A percentile compares a stretch with the other conserved stretches of the same genome.
phyloP scores from a whole-genome alignment of 768 basidiomycete genomes.

The Pleurotus cornucopiae region DNA sequence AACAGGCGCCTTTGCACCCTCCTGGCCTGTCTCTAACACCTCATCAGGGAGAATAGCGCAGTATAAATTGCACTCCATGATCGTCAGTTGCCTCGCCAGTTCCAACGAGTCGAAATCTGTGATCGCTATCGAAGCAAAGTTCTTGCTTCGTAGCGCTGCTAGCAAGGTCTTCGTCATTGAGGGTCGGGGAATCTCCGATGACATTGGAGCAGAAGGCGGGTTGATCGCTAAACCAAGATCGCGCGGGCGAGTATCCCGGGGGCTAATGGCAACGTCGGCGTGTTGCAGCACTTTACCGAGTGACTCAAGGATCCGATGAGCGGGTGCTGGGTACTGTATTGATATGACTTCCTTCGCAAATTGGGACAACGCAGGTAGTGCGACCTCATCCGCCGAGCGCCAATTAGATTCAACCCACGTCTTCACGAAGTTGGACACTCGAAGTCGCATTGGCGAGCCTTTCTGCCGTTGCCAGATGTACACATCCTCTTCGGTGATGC shows the following conservation, averaged over 20 bases:
- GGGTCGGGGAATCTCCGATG: constrained; percentile 79
- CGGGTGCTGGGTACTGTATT: constrained; percentile 61
- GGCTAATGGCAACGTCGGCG: constrained; percentile 44
- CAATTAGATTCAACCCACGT: constrained; percentile 92
- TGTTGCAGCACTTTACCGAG: constrained; percentile 51
- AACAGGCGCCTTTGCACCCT: constrained; percentile 54
- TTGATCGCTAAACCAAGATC: constrained; percentile 76
- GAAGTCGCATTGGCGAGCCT: constrained; percentile 83
- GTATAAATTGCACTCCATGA: constrained; percentile 89
- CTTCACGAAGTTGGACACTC: constrained; percentile 92
- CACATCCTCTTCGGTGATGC: constrained; percentile 54
- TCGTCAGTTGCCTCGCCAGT: constrained; percentile 87
- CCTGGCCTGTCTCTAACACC: constrained; percentile 78
- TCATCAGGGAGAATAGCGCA: constrained; percentile 86
- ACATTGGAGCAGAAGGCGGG: constrained; percentile 40
- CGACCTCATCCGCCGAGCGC: constrained; percentile 71
- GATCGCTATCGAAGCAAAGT: constrained; percentile 57
- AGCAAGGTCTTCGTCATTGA: constrained; percentile 80
- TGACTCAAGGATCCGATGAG: constrained; percentile 70
- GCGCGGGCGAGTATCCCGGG: constrained; percentile 59
- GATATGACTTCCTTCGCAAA: constrained; percentile 64
- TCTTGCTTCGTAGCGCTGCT: constrained; percentile 59
- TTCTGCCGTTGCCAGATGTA: constrained; percentile 84
- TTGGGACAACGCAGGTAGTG: constrained; percentile 49
- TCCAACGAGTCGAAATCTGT: constrained; percentile 95